Conservation (phyloP, 768 basidiomycete species). For the Pleurotus cornucopiae region DNA sequence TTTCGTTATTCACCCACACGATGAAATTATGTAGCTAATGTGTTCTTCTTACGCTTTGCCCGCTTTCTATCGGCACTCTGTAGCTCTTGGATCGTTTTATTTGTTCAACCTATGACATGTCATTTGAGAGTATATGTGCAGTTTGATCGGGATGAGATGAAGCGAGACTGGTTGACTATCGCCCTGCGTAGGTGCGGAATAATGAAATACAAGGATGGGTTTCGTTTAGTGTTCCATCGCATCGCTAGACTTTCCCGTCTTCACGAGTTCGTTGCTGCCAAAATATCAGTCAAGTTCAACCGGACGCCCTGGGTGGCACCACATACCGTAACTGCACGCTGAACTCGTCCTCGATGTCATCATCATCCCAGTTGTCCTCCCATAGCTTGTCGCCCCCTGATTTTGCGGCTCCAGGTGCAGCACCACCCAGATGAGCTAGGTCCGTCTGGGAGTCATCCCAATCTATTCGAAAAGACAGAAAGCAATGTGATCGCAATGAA, state of each 20-base stretch:
- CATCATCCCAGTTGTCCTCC: slow-evolving; percentile 99
- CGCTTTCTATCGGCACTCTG: neutral
- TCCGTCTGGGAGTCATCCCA: slow-evolving; percentile 88
- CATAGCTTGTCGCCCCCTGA: slow-evolving; percentile 89
- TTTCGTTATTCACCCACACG: neutral
- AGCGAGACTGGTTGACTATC: neutral
- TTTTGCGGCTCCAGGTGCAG: slow-evolving; percentile 69
- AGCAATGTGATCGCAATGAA: slow-evolving; percentile 1
- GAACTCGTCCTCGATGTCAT: slow-evolving; percentile 97
- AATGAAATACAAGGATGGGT: too few relatives aligned
- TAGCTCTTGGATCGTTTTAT: neutral
- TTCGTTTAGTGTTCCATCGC: slow-evolving; percentile 52
- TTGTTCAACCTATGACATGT: neutral
- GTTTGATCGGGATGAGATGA: neutral
- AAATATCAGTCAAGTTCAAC: neutral
- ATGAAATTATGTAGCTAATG: slow-evolving; percentile 6
- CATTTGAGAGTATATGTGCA: neutral
- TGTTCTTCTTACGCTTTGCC: neutral
- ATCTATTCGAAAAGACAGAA: slow-evolving; percentile 37
- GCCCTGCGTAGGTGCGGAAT: too few relatives aligned
- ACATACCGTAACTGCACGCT: slow-evolving; percentile 90
- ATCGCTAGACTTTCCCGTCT: slow-evolving; percentile 40
- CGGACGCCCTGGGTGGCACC: neutral
- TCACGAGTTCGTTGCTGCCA: slow-evolving; percentile 58
- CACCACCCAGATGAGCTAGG: slow-evolving; percentile 70